Base-by-base conservation (phyloP, 371 early-diverging fungal species). In the Mortierella sp. region DNA sequence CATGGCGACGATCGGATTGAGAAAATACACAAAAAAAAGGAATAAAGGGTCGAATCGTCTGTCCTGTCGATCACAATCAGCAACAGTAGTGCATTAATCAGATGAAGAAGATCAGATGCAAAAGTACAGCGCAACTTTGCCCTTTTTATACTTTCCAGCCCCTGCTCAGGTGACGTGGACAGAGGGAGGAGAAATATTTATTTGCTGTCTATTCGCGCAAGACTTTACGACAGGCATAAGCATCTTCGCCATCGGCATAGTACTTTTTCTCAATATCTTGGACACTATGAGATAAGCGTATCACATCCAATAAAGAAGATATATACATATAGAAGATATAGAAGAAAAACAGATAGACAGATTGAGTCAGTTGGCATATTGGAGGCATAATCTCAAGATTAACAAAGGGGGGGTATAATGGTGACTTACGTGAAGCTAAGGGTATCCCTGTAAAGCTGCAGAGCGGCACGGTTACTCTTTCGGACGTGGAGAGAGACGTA, bases 191-290 rank as follows among this genome's bases (percentile, higher is more conserved):
- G n/a, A n/a, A n/a, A n/a, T n/a, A n/a, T n/a, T n/a, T 26, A 53
- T 3, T 53, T 26, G 22, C 26, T 53, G 2, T 53, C 26, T 53
- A 10, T 53, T 67, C 63, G 31, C 40, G 43, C 51, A 76, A 29
- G 49, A 29, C 43, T 37, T 90, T 85, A 69, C 91, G 90, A 93
- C 94, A 94, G 22, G 91, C 91, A 72, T 90, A 93, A 2, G 94
- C 96, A 84, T 96, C 97, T 83, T 98, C 99, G 26, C 99, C 99
- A 83, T 98, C 98, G 2, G 98, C 99, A 85, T 98, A 98, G 85
- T 98, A 98, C 72, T 95, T 95, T 75, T 94, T 93, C 78, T 98
- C 99, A 23, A 95, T 90, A 42, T 96, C 94, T 67, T 93, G 88
- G 29, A 97, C 92, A 67, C 95, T 95, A 85, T 31, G 9, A 55